These are phyloP conservation scores for Penicillium lagena DNA, from an alignment of 495 filamentous ascomycete species.

Conservation along the genomic window DNA sequence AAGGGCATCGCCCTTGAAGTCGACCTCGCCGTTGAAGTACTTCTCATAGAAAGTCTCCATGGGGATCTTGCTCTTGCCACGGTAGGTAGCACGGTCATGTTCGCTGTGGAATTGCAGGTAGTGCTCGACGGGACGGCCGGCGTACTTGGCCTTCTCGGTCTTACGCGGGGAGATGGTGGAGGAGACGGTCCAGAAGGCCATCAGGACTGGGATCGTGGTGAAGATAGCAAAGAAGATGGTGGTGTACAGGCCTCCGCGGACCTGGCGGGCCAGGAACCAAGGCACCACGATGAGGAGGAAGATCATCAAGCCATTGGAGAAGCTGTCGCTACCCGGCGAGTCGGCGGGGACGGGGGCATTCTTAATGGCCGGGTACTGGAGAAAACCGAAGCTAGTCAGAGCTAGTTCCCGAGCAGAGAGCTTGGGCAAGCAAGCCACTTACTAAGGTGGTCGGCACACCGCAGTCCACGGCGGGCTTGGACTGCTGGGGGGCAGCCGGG, in stretches of 20 bases:
- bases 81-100: constrained; percentile 64
- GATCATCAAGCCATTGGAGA: constrained; percentile 52
- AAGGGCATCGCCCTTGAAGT: constrained; percentile 78
- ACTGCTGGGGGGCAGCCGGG: constrained; percentile 44
- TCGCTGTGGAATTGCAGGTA: constrained; percentile 80
- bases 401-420: too few relatives aligned
- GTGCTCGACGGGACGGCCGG: constrained; percentile 74
- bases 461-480: constrained; percentile 27
- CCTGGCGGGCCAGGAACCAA: constrained; percentile 46
- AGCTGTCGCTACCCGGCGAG: constrained; percentile 50
- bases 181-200: constrained; percentile 51
- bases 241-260: constrained; percentile 51
- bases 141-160: constrained; percentile 53
- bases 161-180: constrained; percentile 53
- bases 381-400: constrained; percentile 1
- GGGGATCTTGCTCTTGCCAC: constrained; percentile 73
- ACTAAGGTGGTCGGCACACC: constrained; percentile 24
- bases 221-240: constrained; percentile 52
- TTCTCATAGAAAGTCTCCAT: constrained; percentile 85
- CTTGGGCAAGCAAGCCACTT: neutral
- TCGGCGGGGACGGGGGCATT: constrained; percentile 62
- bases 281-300: constrained; percentile 44
- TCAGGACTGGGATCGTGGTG: constrained; percentile 50
- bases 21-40: constrained; percentile 81
- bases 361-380: constrained; percentile 56